Evolutionary conservation across 169 alveolate species (phyloP).

Genomic region (Plasmodium coatneyi): DNA sequence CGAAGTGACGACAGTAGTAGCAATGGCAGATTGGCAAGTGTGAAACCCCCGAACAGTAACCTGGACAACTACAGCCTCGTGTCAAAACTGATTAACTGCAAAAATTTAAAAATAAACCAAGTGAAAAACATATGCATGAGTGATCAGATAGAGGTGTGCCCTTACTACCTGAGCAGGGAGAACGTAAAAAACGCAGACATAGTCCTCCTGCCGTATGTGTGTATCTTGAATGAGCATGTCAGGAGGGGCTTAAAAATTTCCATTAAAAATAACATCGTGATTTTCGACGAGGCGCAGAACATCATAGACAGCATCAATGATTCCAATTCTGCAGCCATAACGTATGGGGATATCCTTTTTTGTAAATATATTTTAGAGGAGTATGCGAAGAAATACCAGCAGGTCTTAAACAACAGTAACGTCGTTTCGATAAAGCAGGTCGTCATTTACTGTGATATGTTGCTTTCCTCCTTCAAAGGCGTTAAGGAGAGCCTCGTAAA

Average conservation of each 20-base stretch:
- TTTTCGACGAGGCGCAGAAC: constrained; percentile 89
- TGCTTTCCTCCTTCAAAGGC: background rate
- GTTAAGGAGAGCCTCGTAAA: constrained; percentile 3
- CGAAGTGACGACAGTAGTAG: background rate
- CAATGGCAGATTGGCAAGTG: background rate
- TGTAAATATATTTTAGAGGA: constrained; percentile 17
- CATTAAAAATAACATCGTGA: constrained; percentile 71
- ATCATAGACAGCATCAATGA: constrained; percentile 64
- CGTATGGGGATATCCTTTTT: constrained; percentile 19
- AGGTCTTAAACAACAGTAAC: constrained; percentile 32
- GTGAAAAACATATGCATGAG: constrained; percentile 35
- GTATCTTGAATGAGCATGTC: constrained; percentile 80
- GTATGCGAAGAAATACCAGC: constrained; percentile 15
- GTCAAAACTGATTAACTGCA: constrained; percentile 30
- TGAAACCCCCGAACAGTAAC: too few species aligned
- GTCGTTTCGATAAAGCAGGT: constrained; percentile 41
- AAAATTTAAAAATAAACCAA: constrained; percentile 21
- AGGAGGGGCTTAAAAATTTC: constrained; percentile 73
- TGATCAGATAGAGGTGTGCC: constrained; percentile 59
- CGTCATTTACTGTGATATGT: constrained; percentile 28
- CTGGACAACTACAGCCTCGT: constrained; percentile 29
- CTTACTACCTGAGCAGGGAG: constrained; percentile 81
- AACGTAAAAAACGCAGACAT: constrained; percentile 81
- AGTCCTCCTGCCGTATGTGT: constrained; percentile 83
- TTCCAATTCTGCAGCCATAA: constrained; percentile 8